Evolutionary conservation across 768 basidiomycete genomes (phyloP).

Genomic region (Trametes punicea): DNA sequence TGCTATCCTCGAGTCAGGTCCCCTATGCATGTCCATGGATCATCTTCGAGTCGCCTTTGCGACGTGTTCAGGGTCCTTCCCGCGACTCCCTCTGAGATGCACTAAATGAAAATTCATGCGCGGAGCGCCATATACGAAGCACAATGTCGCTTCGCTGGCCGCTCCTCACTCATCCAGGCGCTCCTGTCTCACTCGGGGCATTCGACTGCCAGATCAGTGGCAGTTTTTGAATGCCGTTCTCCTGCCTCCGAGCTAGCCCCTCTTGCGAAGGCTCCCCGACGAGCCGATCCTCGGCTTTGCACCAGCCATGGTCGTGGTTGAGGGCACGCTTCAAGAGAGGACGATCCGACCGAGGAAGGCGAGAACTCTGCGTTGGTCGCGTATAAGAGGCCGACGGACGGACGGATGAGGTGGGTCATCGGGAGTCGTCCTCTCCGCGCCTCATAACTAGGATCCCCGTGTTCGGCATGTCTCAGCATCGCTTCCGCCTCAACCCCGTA

Average conservation of each 20-base stretch:
- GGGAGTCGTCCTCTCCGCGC: background rate
- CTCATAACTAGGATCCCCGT: too few species aligned
- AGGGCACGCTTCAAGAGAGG: background rate
- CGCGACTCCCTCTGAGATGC: constrained; percentile 8
- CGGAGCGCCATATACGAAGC: background rate
- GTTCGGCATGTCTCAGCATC: constrained; percentile 14
- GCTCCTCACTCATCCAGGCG: background rate
- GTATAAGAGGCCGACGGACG: background rate
- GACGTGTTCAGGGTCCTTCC: background rate
- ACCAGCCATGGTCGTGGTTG: background rate
- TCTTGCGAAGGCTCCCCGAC: constrained; percentile 1
- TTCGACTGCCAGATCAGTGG: constrained; percentile 4
- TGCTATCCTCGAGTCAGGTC: background rate
- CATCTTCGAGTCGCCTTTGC: background rate
- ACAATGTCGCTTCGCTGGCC: background rate
- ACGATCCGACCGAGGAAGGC: constrained; percentile 1
- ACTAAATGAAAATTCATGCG: background rate
- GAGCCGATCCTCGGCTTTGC: constrained; percentile 10
- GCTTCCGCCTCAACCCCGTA: constrained; percentile 26
- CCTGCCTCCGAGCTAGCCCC: background rate
- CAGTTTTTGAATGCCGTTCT: too few species aligned
- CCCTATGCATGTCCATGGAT: background rate
- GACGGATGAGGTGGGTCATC: background rate
- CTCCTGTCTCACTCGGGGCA: constrained; percentile 1
- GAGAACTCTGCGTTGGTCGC: background rate